Evolutionary conservation across 2,329 filamentous ascomycete genomes (phyloP), one percentile per base, ranked within the genome.

Genomic region (Pseudocercospora cruenta): DNA sequence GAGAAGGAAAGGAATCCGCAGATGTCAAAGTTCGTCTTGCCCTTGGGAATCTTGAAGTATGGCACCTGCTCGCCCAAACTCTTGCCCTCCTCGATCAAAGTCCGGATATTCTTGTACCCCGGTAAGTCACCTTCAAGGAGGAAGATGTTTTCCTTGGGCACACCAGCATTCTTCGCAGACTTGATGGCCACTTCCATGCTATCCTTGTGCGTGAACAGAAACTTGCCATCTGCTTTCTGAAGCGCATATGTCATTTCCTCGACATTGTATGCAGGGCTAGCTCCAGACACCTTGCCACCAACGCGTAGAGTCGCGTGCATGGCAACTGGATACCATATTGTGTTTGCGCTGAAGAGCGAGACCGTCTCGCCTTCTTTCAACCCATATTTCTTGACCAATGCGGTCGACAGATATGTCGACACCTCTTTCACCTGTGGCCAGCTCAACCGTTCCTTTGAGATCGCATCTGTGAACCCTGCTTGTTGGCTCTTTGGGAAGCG

Each of bases 171-270:
- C 69, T 83, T 79, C 2, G 86, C 86, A 16, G 86, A 85, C 16
- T 80, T 80, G 9, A 80, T 76, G 1, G 86, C 87, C 39, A 89
- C 83, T 4, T 85, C 80, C 77, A 88, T 83, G 16, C 81, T 84
- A 16, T 82, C 81, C 0, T 83, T 82, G 1, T 86, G 81, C 0
- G 87, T 88, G 76, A 90, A 83, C 9, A 89, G 72, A 66, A 87
- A 86, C 68, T 84, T 87, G 2, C 86, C 84, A 36, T 85, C 79
- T 0, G 82, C 85, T 0, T 82, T 88, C 70, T 85, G 83, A 2
- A 91, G 78, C 1, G 87, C 87, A 75, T 90, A 89, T 0, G 83
- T 85, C 86, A 91, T 90, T 70, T 91, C 89, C 58, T 91, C 88
- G 16, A 86, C 81, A 63, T 86, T 89, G 76, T 90, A 91, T 0